These are phyloP conservation scores for Mycena galericulata DNA, from an alignment of 768 basidiomycete genomes.

Conservation along the genomic window DNA sequence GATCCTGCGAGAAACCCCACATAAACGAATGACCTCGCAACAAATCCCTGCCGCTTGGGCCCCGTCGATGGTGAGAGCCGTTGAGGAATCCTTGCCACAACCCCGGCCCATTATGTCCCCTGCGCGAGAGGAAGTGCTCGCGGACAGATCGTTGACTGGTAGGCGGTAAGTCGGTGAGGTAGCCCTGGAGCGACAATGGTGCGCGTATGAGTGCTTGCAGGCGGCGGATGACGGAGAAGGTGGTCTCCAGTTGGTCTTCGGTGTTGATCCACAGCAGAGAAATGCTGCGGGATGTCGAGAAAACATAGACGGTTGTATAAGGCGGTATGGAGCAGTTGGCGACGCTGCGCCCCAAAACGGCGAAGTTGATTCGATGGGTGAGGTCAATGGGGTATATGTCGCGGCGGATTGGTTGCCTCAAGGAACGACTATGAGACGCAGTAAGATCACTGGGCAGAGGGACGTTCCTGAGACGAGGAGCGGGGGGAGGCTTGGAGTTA, in stretches of 20 bases:
- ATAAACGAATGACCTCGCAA: constrained; percentile 11
- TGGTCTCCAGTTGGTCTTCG: neutral
- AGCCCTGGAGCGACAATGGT: constrained; percentile 9
- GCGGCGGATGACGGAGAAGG: constrained; percentile 14
- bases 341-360: neutral
- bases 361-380: constrained; percentile 19
- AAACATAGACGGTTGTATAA: constrained; percentile 10
- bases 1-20: constrained; percentile 26
- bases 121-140: constrained; percentile 10
- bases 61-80: neutral
- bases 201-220: constrained; percentile 11
- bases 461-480: constrained; percentile 3
- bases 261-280: constrained; percentile 10
- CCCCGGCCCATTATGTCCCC: neutral
- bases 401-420: neutral
- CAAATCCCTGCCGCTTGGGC: constrained; percentile 19
- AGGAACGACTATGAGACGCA: neutral
- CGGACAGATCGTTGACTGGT: constrained; percentile 3
- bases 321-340: neutral
- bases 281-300: neutral
- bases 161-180: neutral
- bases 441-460: constrained; percentile 14
- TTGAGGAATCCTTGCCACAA: constrained; percentile 22
- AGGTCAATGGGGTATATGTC: constrained; percentile 25
- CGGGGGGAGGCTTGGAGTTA: constrained; percentile 16